Evolutionary conservation across 352 stramenopile genomes (phyloP).

Genomic region (Phytophthora brassicae): DNA sequence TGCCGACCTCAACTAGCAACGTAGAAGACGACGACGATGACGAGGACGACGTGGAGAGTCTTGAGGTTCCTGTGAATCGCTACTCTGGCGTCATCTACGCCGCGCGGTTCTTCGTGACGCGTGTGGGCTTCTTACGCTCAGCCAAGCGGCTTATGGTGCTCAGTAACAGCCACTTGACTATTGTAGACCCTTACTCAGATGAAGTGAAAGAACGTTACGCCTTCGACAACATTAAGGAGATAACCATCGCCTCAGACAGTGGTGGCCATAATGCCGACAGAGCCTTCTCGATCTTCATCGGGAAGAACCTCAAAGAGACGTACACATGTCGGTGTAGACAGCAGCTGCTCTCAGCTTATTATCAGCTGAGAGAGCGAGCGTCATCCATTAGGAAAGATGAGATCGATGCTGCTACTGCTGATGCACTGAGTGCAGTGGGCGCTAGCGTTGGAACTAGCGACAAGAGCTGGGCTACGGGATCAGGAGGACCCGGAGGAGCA

Average conservation of each 20-base stretch:
- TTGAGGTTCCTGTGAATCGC: slow-evolving; percentile 59
- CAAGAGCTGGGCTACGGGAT: slow-evolving; percentile 32
- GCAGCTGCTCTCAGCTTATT: slow-evolving; percentile 85
- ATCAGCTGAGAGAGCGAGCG: slow-evolving; percentile 76
- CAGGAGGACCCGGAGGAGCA: slow-evolving; percentile 16
- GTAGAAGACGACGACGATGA: slow-evolving; percentile 50
- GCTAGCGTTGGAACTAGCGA: slow-evolving; percentile 33
- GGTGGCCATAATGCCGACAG: slow-evolving; percentile 69
- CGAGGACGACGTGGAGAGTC: slow-evolving; percentile 45
- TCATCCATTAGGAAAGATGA: slow-evolving; percentile 73
- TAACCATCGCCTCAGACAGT: slow-evolving; percentile 73
- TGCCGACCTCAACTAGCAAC: no score
- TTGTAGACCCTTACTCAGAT: slow-evolving; percentile 84
- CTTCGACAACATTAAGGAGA: slow-evolving; percentile 90
- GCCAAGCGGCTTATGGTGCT: slow-evolving; percentile 82
- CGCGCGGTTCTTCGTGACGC: slow-evolving; percentile 84
- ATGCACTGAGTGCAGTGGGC: slow-evolving; percentile 43
- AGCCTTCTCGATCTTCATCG: slow-evolving; percentile 83
- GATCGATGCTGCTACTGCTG: slow-evolving; percentile 47
- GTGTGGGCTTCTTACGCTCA: slow-evolving; percentile 77
- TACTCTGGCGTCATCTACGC: slow-evolving; percentile 85
- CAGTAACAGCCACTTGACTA: slow-evolving; percentile 77
- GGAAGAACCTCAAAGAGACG: slow-evolving; percentile 86
- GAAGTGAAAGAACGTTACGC: slow-evolving; percentile 86
- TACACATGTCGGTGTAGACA: slow-evolving; percentile 85